Conservation (phyloP, 306 rosid genomes). For the Pyrus betulifolia region DNA sequence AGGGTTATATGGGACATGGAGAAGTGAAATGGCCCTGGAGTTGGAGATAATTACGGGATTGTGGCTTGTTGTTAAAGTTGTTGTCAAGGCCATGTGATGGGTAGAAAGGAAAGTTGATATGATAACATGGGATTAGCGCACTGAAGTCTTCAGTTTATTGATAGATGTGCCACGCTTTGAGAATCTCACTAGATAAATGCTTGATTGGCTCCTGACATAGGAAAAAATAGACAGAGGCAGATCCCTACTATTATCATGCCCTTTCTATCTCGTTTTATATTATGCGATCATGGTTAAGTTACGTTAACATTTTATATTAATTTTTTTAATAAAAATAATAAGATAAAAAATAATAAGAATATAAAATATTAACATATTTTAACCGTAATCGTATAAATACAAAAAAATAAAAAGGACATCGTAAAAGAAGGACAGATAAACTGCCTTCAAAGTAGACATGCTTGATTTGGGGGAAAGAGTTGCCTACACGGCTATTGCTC, state of each 20-base stretch:
- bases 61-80: not conserved
- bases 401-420: too few relatives aligned
- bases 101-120: not conserved
- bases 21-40: conserved; percentile 13
- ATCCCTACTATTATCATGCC: too few relatives aligned
- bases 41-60: conserved; percentile 62
- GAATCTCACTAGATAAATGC: not conserved
- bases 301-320: too few relatives aligned
- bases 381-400: too few relatives aligned
- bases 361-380: too few relatives aligned
- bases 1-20: not conserved
- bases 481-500: not conserved
- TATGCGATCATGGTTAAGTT: too few relatives aligned
- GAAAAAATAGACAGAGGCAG: not conserved
- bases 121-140: conserved; percentile 10
- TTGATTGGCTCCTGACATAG: not conserved
- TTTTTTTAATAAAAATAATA: too few relatives aligned
- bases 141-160: not conserved
- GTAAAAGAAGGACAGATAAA: too few relatives aligned
- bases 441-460: too few relatives aligned
- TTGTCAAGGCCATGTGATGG: conserved; percentile 25
- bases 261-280: too few relatives aligned
- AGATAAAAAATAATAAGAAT: too few relatives aligned
- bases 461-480: not conserved
- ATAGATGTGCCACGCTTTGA: not conserved